Evolutionary conservation across 257 asterid species (phyloP).

Genomic region (Ilex aquifolium): DNA sequence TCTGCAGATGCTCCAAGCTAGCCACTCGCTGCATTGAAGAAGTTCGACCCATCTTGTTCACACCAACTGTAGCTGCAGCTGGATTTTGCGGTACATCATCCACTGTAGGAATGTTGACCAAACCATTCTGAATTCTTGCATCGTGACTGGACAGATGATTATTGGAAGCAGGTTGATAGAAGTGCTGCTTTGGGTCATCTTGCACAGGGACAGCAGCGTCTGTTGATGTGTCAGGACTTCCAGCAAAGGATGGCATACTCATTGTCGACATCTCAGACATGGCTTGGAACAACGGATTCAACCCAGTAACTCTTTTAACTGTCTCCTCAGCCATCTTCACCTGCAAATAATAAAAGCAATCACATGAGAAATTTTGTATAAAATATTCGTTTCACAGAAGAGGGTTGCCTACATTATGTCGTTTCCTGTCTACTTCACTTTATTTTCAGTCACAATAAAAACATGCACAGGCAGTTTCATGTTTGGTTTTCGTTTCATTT

Average conservation of each 20-base stretch:
- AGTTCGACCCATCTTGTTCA: slow-evolving; percentile 46
- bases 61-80: slow-evolving; percentile 23
- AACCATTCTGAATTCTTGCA: slow-evolving; percentile 37
- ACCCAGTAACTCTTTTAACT: slow-evolving; percentile 81
- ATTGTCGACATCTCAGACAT: slow-evolving; percentile 73
- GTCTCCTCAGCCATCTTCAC: slow-evolving; percentile 95
- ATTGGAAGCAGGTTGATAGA: slow-evolving; percentile 37
- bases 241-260: slow-evolving; percentile 47
- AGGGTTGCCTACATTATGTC: not conserved
- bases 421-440: too few species aligned
- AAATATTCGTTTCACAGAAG: not conserved
- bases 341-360: slow-evolving; percentile 24
- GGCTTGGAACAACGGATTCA: slow-evolving; percentile 73
- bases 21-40: slow-evolving; percentile 82
- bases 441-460: too few species aligned
- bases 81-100: slow-evolving; percentile 31
- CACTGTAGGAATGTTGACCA: slow-evolving; percentile 29
- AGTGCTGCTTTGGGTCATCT: slow-evolving; percentile 46
- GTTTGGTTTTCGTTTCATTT: not conserved
- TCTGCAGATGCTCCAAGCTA: slow-evolving; percentile 91
- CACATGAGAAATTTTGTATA: not conserved
- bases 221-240: slow-evolving; percentile 58
- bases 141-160: slow-evolving; percentile 31
- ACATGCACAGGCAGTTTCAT: not conserved
- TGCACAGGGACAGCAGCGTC: slow-evolving; percentile 69